Base-by-base conservation (phyloP, 73 alveolate species). In the Tetrahymena thermophila region DNA sequence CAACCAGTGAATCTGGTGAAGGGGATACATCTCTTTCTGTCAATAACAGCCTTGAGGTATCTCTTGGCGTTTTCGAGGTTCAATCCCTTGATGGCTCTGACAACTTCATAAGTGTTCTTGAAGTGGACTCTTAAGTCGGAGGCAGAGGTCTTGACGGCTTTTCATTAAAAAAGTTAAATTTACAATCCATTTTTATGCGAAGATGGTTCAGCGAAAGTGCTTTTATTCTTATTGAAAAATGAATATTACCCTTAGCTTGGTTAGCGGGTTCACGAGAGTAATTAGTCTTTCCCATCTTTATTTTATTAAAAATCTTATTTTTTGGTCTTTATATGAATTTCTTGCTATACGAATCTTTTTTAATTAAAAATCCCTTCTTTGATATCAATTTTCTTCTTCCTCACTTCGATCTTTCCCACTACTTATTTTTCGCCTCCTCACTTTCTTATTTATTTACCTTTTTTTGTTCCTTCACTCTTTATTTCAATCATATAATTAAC, bases 101-200 rank as follows among this genome's bases (percentile, higher is more conserved):
- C 99, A 35, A 98, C 99, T 93, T 98, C 99, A 94, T 96, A 98
- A 93, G 99, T 98, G 97, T 98, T 98, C 98, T 98, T 98, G 98
- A 96, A 98, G 96, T 98, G 99, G 85, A 97, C 97, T 96, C 99
- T 98, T 93, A 98, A 96, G 96, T 98, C 99, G 83, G 96, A 93
- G 55, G 98, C 99, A 97, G 97, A 98, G 95, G 99, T 97, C 96
- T 97, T 98, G 89, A 98, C 98, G 50, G 99, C 96, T 94, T 96
- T 98, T 71, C 89, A 71, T 71, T 71, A 71, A 71, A 31, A 71
- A 71, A 71, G 37, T 71, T 31, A 71, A 28, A 28, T 28, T 71
- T 71, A 71, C 35, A 71, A 71, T 71, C 35, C 89, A 71, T 71
- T 71, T 71, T 71, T 71, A 28, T 71, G 37, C 37, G 37, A 28